These are phyloP conservation scores for Knoxdaviesia proteae DNA, from an alignment of 2,329 filamentous ascomycete genomes.

Conservation along the genomic window DNA sequence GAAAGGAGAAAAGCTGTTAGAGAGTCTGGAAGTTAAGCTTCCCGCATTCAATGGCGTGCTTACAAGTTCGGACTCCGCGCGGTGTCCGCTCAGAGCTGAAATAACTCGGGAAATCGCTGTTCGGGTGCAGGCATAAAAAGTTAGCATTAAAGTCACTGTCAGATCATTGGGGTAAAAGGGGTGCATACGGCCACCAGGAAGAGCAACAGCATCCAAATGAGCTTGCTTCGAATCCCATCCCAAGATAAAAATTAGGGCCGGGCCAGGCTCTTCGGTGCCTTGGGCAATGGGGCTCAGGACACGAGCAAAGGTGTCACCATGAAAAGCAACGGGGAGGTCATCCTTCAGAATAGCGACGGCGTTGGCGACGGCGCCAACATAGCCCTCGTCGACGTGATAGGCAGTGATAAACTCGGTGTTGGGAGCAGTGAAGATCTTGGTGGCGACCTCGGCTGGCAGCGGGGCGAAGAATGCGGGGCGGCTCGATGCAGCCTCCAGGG, in stretches of 20 bases:
- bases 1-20: not conserved
- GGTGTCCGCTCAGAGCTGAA: conserved; percentile 12
- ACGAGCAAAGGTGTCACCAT: too few relatives aligned
- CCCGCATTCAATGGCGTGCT: not conserved
- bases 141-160: not conserved
- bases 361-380: conserved; percentile 1
- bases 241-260: conserved; percentile 13
- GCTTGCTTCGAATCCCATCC: conserved; percentile 19
- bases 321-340: too few relatives aligned
- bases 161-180: not conserved
- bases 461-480: conserved; percentile 19
- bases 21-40: not conserved
- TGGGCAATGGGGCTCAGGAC: conserved; percentile 12
- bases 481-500: conserved; percentile 6
- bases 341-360: conserved; percentile 9
- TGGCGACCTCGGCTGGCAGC: conserved; percentile 12
- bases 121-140: conserved; percentile 8
- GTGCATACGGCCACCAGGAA: conserved; percentile 7
- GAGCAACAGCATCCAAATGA: conserved; percentile 11
- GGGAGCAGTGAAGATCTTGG: conserved; percentile 7
- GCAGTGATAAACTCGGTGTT: conserved; percentile 17
- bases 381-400: conserved; percentile 11
- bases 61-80: not conserved
- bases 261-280: conserved; percentile 10
- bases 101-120: conserved; percentile 11